phyloP scores from a whole-genome alignment of 164 flowering plant species.

The Litsea cubeba region DNA sequence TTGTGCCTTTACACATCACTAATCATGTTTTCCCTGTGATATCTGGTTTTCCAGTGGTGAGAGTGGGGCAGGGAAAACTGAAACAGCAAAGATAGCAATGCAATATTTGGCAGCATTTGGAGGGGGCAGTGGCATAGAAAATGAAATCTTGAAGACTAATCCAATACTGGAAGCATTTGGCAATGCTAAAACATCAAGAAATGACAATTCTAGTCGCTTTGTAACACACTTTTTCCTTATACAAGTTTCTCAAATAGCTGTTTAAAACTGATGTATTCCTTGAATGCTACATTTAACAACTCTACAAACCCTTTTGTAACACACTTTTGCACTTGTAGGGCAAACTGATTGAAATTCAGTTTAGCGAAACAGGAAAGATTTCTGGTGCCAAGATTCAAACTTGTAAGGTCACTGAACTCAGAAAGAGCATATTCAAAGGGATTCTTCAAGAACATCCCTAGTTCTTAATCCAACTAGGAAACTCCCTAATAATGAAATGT shows the following conservation, averaged over 20 bases:
- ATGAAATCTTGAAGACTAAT: constrained; percentile 91
- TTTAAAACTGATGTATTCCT: background rate
- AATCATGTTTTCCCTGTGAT: background rate
- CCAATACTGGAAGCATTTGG: constrained; percentile 99
- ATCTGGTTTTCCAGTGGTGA: constrained; percentile 62
- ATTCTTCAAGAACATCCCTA: background rate
- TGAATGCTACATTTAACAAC: background rate
- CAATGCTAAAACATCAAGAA: constrained; percentile 93
- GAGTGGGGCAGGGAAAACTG: constrained; percentile 99
- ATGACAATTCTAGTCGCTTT: constrained; percentile 98
- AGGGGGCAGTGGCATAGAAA: constrained; percentile 96
- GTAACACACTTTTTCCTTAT: constrained; percentile 45
- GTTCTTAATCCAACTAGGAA: background rate
- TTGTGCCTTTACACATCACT: background rate
- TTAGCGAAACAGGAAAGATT: constrained; percentile 89
- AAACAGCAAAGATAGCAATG: constrained; percentile 99
- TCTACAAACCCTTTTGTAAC: no score
- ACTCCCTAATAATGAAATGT: no score
- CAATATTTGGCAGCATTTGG: constrained; percentile 98
- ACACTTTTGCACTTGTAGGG: constrained; percentile 48
- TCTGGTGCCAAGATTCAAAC: constrained; percentile 97
- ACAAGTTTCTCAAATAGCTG: background rate
- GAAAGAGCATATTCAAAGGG: background rate
- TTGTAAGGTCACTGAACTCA: constrained; percentile 49
- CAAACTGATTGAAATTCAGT: constrained; percentile 96